These are phyloP conservation scores for Spizellomyces punctatus DNA, from an alignment of 192 early-diverging fungal species.

Conservation along the genomic window DNA sequence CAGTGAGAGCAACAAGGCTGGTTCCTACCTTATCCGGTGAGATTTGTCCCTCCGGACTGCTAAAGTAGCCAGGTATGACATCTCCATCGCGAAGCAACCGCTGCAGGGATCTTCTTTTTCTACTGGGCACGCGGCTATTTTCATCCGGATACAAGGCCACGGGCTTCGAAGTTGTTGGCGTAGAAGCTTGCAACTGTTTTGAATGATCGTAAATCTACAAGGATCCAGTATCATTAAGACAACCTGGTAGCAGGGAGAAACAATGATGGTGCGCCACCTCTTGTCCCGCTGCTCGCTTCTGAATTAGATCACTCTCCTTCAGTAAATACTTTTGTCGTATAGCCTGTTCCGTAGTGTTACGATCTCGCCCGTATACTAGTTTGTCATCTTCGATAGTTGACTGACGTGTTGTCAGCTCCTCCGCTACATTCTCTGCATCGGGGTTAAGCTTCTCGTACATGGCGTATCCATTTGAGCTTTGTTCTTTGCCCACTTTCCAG, in stretches of 20 bases:
- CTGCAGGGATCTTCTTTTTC: not conserved
- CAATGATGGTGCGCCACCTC: not conserved
- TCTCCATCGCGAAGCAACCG: not conserved
- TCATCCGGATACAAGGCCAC: not conserved
- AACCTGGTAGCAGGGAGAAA: no score
- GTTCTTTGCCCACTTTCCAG: not conserved
- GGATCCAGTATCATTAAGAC: no score
- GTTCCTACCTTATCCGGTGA: no score
- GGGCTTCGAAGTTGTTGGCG: not conserved
- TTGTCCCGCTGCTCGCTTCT: not conserved
- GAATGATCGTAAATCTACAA: no score
- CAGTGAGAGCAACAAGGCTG: no score
- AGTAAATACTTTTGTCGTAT: slow-evolving; percentile 23
- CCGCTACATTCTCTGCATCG: not conserved
- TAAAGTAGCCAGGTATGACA: slow-evolving; percentile 35
- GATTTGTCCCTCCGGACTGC: slow-evolving; percentile 25
- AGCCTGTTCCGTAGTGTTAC: slow-evolving; percentile 18
- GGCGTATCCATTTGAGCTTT: not conserved
- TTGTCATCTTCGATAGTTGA: not conserved
- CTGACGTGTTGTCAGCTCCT: slow-evolving; percentile 2
- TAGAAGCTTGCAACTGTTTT: no score
- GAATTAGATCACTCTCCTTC: slow-evolving; percentile 13
- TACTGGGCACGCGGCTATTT: not conserved
- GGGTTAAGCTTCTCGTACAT: not conserved
- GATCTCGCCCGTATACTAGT: slow-evolving; percentile 10